phyloP scores from a whole-genome alignment of 169 alveolate genomes.

The Plasmodium yoelii region DNA sequence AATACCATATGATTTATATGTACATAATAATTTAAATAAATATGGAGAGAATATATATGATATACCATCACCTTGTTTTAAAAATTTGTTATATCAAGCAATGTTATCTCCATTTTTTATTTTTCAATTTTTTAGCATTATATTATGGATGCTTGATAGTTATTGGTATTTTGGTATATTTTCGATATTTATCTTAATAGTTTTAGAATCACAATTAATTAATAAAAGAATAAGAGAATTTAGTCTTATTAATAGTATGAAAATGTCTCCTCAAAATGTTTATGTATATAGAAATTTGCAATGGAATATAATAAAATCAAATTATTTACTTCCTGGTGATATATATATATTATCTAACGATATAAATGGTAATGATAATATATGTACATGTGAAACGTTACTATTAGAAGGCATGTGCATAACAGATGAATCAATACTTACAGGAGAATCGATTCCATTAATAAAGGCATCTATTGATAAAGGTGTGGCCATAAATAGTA shows the following conservation, averaged over 20 bases:
- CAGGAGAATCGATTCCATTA: slow-evolving; percentile 91
- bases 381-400: slow-evolving; percentile 70
- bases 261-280: slow-evolving; percentile 90
- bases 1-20: slow-evolving; percentile 62
- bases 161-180: slow-evolving; percentile 95
- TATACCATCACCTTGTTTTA: slow-evolving; percentile 94
- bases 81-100: slow-evolving; percentile 93
- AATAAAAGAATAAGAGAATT: slow-evolving; percentile 86
- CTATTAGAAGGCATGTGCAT: slow-evolving; percentile 83
- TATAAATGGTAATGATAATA: slow-evolving; percentile 64
- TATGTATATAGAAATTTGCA: slow-evolving; percentile 89
- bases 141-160: slow-evolving; percentile 97
- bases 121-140: slow-evolving; percentile 95
- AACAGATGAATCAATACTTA: slow-evolving; percentile 89
- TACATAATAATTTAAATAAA: slow-evolving; percentile 76
- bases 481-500: slow-evolving; percentile 6
- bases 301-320: slow-evolving; percentile 92
- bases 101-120: slow-evolving; percentile 96
- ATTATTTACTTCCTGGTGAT: slow-evolving; percentile 96
- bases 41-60: slow-evolving; percentile 94
- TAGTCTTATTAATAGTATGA: slow-evolving; percentile 89
- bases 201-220: slow-evolving; percentile 89
- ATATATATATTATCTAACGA: slow-evolving; percentile 81
- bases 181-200: slow-evolving; percentile 91
- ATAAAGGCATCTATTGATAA: slow-evolving; percentile 81